These are phyloP conservation scores for Hanseniaspora pseudoguilliermondii DNA, from an alignment of 805 yeast species.

Conservation along the genomic window DNA sequence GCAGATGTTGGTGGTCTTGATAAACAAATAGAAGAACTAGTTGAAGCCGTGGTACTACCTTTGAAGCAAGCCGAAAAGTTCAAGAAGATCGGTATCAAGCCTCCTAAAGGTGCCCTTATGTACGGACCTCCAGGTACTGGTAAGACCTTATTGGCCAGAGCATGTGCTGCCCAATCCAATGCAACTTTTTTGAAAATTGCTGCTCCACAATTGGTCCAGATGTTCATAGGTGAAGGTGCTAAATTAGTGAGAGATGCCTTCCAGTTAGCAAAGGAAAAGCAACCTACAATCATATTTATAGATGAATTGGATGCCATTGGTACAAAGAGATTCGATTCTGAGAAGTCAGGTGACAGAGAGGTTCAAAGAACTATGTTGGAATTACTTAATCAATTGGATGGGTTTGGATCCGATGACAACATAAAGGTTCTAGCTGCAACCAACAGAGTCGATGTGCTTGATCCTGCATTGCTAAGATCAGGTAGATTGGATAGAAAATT, in stretches of 20 bases:
- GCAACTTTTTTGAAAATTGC: conserved; percentile 94
- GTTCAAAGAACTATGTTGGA: conserved; percentile 99
- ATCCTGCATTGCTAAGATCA: conserved; percentile 94
- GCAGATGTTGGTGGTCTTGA: conserved; percentile 97
- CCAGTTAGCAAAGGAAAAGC: conserved; percentile 93
- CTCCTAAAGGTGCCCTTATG: conserved; percentile 97
- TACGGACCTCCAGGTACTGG: conserved; percentile 99
- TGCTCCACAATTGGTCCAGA: conserved; percentile 95
- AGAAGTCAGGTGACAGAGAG: conserved; percentile 94
- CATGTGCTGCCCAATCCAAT: conserved; percentile 97
- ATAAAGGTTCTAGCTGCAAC: conserved; percentile 98
- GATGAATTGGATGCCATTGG: conserved; percentile 99
- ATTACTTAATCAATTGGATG: conserved; percentile 90
- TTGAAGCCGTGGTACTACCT: conserved; percentile 95
- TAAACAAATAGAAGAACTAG: conserved; percentile 94
- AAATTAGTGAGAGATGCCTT: conserved; percentile 94
- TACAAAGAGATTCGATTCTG: conserved; percentile 93
- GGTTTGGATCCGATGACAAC: conserved; percentile 92
- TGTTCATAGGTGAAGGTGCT: conserved; percentile 98
- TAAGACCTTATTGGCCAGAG: conserved; percentile 90
- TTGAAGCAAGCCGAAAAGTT: conserved; percentile 97
- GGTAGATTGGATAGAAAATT: conserved; percentile 97
- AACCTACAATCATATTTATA: conserved; percentile 93
- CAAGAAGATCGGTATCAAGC: conserved; percentile 83
- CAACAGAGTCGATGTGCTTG: conserved; percentile 92